Evolutionary conservation across 2,329 filamentous ascomycete species (phyloP).

Genomic region (Alternaria alternata): DNA sequence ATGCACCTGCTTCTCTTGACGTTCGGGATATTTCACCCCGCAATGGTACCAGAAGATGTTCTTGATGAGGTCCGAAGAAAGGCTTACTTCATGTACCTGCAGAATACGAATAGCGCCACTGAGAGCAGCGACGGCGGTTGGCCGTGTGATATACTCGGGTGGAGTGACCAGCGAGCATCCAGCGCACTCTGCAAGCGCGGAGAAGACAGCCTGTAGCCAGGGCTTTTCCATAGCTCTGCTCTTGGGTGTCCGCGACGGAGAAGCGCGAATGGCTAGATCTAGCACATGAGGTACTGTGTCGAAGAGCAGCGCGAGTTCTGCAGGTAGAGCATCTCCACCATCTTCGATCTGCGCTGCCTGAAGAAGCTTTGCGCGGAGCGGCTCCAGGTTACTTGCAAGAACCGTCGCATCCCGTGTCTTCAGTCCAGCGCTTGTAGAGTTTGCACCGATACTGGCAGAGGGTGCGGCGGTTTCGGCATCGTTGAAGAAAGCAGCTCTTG

Average conservation of each 20-base stretch:
- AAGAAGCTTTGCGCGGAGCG: constrained; percentile 41
- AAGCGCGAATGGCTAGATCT: constrained; percentile 53
- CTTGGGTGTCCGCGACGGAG: constrained; percentile 51
- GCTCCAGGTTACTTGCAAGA: constrained; percentile 33
- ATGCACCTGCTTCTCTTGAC: constrained; percentile 27
- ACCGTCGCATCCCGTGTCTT: constrained; percentile 21
- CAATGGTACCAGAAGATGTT: constrained; percentile 49
- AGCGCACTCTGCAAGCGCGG: constrained; percentile 47
- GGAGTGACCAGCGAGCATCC: constrained; percentile 38
- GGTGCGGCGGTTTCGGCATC: constrained; percentile 15
- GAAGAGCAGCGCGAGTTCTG: constrained; percentile 33
- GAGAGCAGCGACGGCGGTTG: constrained; percentile 34
- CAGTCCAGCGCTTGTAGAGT: neutral
- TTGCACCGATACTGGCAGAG: constrained; percentile 8
- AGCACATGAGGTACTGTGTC: constrained; percentile 47
- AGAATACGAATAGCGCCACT: constrained; percentile 38
- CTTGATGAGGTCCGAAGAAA: constrained; percentile 40
- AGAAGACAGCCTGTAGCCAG: constrained; percentile 56
- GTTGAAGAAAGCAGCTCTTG: constrained; percentile 49
- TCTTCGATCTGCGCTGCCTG: constrained; percentile 45
- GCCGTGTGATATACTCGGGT: constrained; percentile 29
- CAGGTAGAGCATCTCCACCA: constrained; percentile 31
- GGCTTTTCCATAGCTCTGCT: constrained; percentile 52
- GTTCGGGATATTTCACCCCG: constrained; percentile 38
- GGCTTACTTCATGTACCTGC: constrained; percentile 29